phyloP scores from a whole-genome alignment of 2,329 filamentous ascomycete genomes.

The Nothomitra cinnamomea region DNA sequence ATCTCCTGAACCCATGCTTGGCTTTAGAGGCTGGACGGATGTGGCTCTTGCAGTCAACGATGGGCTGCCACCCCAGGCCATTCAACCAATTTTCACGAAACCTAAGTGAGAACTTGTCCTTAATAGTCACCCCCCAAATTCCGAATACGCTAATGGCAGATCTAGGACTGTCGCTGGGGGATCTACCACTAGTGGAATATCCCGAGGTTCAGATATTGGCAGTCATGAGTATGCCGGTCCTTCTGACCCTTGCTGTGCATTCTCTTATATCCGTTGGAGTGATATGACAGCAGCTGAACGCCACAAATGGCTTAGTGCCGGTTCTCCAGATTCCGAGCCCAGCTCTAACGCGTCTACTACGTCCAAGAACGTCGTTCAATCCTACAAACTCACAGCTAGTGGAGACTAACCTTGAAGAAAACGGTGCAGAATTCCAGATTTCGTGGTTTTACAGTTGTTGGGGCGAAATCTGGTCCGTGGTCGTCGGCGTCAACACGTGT shows the following conservation, averaged over 20 bases:
- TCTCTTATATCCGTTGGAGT: not conserved
- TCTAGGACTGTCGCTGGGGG: not conserved
- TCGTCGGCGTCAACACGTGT: not conserved
- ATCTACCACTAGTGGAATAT: slow-evolving; percentile 1
- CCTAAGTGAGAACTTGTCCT: not conserved
- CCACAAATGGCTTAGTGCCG: slow-evolving; percentile 1
- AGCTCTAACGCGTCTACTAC: slow-evolving; percentile 1
- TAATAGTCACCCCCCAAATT: not conserved
- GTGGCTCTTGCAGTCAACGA: not conserved
- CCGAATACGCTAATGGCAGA: not conserved
- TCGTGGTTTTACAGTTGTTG: not conserved
- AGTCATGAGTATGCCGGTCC: slow-evolving; percentile 4
- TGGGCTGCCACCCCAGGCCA: not conserved
- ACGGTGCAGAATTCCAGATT: not conserved
- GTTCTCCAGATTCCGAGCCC: slow-evolving; percentile 1
- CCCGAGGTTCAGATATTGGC: not conserved
- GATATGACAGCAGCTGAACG: not conserved
- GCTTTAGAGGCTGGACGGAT: not conserved
- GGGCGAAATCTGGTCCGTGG: not conserved
- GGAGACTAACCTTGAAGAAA: not conserved
- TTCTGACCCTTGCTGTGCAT: not conserved
- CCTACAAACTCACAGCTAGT: not conserved
- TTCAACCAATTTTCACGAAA: not conserved
- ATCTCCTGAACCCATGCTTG: not conserved
- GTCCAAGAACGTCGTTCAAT: not conserved